A percentile compares a stretch with the other conserved stretches of the same genome.
Evolutionary conservation across 2,329 filamentous ascomycete genomes (phyloP).

Genomic region (Phialemoniopsis sp.): DNA sequence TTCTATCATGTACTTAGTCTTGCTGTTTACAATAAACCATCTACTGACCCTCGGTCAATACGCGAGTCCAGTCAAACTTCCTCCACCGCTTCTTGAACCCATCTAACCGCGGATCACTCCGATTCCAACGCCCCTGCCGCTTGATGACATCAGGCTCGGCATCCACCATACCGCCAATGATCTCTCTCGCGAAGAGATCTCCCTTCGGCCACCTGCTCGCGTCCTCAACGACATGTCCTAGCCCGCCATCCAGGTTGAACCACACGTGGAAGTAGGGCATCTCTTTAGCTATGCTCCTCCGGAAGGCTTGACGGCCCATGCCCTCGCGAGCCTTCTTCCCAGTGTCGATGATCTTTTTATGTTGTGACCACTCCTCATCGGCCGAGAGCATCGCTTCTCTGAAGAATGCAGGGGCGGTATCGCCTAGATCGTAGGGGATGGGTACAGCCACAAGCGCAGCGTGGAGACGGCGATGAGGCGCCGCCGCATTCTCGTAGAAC

Average conservation of each 20-base stretch:
- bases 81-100: conserved; percentile 81
- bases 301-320: conserved; percentile 76
- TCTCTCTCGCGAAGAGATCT: conserved; percentile 88
- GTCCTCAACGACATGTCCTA: conserved; percentile 92
- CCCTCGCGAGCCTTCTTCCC: conserved; percentile 60
- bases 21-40: too few species aligned
- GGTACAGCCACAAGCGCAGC: conserved; percentile 84
- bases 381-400: conserved; percentile 84
- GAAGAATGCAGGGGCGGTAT: conserved; percentile 91
- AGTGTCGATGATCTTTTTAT: conserved; percentile 92
- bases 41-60: conserved; percentile 39
- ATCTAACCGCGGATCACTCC: conserved; percentile 65
- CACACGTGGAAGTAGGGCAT: conserved; percentile 99
- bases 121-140: conserved; percentile 82
- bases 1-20: not conserved
- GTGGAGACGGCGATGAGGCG: conserved; percentile 73
- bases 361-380: conserved; percentile 94
- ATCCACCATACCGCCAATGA: conserved; percentile 90
- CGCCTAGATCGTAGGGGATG: conserved; percentile 85
- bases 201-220: conserved; percentile 79
- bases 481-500: conserved; percentile 96
- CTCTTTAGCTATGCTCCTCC: conserved; percentile 80
- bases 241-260: conserved; percentile 87
- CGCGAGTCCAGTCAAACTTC: conserved; percentile 83
- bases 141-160: conserved; percentile 78